These are phyloP conservation scores for Metarhizium humberi DNA, from an alignment of 2,329 filamentous ascomycete genomes.

Conservation along the genomic window DNA sequence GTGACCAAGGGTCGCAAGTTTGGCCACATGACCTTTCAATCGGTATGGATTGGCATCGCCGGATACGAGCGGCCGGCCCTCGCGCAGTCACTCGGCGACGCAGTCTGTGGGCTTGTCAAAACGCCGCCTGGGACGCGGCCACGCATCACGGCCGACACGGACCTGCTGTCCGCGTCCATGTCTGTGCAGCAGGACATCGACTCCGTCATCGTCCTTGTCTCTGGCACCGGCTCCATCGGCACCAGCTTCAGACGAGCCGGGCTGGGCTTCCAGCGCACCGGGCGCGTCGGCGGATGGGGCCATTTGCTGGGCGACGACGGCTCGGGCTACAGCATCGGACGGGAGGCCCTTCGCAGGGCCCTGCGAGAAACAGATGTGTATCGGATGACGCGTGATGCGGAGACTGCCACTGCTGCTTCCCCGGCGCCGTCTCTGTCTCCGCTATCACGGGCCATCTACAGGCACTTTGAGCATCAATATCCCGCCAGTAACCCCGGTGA, in stretches of 20 bases:
- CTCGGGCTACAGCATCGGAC: constrained; percentile 29
- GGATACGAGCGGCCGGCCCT: constrained; percentile 28
- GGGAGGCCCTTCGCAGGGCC: constrained; percentile 22
- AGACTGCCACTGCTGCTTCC: neutral
- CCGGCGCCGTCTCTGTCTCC: neutral
- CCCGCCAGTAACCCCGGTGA: constrained; percentile 1
- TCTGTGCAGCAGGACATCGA: constrained; percentile 7
- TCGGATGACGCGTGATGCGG: neutral
- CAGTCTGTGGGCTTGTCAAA: constrained; percentile 18
- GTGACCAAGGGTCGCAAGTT: constrained; percentile 2
- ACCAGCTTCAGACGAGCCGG: constrained; percentile 24
- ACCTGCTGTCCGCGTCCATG: constrained; percentile 23
- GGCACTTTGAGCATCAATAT: constrained; percentile 9
- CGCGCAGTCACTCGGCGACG: constrained; percentile 14
- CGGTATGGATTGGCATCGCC: constrained; percentile 29
- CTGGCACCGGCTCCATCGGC: constrained; percentile 33
- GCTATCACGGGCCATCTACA: constrained; percentile 8
- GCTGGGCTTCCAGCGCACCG: constrained; percentile 15
- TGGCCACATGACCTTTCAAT: constrained; percentile 12
- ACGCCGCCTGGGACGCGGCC: constrained; percentile 13
- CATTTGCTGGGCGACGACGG: constrained; percentile 34
- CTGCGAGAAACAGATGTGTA: constrained; percentile 21
- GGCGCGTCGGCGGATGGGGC: constrained; percentile 34
- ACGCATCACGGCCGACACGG: constrained; percentile 28
- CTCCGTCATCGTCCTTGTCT: constrained; percentile 26